Percentiles rank a stretch among this genome's conserved stretches.
phyloP scores from a whole-genome alignment of 2,329 filamentous ascomycete species.

The Calonectria pauciramosa region DNA sequence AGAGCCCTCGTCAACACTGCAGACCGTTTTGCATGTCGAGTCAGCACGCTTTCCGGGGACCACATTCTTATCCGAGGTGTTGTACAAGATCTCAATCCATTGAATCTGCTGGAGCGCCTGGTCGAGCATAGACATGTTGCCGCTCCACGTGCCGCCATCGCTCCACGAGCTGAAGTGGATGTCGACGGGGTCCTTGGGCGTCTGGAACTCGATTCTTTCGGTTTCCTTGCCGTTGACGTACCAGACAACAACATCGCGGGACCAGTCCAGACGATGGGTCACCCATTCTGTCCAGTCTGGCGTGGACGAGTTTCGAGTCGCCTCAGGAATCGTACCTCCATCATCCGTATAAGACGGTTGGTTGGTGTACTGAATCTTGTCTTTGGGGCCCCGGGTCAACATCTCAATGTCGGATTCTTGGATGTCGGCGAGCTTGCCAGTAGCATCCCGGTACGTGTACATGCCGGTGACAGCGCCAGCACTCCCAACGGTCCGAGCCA shows the following conservation, averaged over 20 bases:
- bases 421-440: constrained; percentile 50
- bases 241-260: constrained; percentile 65
- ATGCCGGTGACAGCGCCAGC: constrained; percentile 64
- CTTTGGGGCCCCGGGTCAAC: constrained; percentile 58
- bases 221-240: constrained; percentile 63
- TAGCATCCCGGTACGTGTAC: constrained; percentile 61
- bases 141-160: constrained; percentile 70
- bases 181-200: constrained; percentile 63
- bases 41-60: constrained; percentile 8
- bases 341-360: constrained; percentile 64
- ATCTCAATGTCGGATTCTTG: constrained; percentile 67
- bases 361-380: constrained; percentile 68
- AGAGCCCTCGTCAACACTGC: constrained; percentile 41
- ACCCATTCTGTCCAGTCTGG: constrained; percentile 68
- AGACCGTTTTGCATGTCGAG: constrained; percentile 30
- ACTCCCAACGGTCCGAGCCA: constrained; percentile 60
- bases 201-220: constrained; percentile 65
- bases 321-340: constrained; percentile 58
- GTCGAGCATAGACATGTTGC: constrained; percentile 64
- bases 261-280: constrained; percentile 71
- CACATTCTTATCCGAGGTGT: constrained; percentile 47
- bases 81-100: constrained; percentile 72
- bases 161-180: constrained; percentile 72
- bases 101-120: constrained; percentile 69
- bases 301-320: constrained; percentile 60